Conservation (phyloP, 2,329 filamentous ascomycete genomes). For the Cadophora sp. region DNA sequence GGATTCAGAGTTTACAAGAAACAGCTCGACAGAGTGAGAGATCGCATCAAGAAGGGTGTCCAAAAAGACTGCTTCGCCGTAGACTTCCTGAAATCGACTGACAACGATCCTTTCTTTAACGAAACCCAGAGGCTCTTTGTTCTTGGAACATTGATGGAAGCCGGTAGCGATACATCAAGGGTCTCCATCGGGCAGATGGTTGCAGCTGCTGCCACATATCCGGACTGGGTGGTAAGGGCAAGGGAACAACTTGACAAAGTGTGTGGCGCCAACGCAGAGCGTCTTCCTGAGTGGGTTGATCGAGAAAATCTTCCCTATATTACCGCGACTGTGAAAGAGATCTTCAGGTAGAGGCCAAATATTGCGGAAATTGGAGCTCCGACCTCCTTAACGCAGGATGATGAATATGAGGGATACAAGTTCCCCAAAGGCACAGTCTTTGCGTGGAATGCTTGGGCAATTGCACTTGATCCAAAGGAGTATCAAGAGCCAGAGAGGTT, state of each 20-base stretch:
- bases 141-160: constrained; percentile 47
- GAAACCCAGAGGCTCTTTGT: constrained; percentile 37
- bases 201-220: constrained; percentile 40
- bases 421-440: constrained; percentile 53
- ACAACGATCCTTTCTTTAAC: too few species aligned
- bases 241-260: too few species aligned
- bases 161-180: constrained; percentile 52
- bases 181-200: constrained; percentile 45
- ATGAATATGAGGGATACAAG: constrained; percentile 53
- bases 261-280: too few species aligned
- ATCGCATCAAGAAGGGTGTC: constrained; percentile 37
- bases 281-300: too few species aligned
- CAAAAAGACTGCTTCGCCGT: constrained; percentile 43
- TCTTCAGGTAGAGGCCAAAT: constrained; percentile 43
- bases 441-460: constrained; percentile 48
- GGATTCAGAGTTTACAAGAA: constrained; percentile 23
- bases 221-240: constrained; percentile 34
- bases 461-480: constrained; percentile 51
- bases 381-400: constrained; percentile 49
- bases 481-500: constrained; percentile 55
- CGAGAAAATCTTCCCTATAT: too few species aligned
- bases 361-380: constrained; percentile 44
- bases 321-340: too few species aligned
- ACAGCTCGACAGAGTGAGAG: constrained; percentile 36
- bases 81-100: constrained; percentile 40